These are phyloP conservation scores for Paecilomyces fulvus DNA, from an alignment of 2,329 filamentous ascomycete species.

Conservation along the genomic window DNA sequence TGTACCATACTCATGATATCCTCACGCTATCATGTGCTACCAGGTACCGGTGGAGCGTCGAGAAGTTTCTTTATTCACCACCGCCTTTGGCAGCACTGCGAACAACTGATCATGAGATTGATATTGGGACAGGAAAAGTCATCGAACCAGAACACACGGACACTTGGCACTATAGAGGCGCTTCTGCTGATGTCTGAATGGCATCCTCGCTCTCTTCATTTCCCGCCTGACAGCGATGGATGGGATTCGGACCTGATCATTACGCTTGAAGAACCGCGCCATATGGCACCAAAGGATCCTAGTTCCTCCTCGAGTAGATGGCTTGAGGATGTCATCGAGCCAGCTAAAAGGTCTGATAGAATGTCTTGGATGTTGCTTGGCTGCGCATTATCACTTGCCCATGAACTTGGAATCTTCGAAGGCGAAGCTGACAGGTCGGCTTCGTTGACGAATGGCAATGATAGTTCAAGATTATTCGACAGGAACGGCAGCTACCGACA, in stretches of 20 bases:
- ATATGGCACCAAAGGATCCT: constrained; percentile 16
- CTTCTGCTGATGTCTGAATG: constrained; percentile 46
- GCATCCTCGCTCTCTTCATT: constrained; percentile 45
- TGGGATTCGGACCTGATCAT: constrained; percentile 46
- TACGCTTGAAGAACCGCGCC: not conserved
- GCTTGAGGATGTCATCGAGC: constrained; percentile 45
- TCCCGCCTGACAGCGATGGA: constrained; percentile 44
- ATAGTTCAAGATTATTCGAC: constrained; percentile 3
- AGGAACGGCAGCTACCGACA: constrained; percentile 15
- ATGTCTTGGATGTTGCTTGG: constrained; percentile 53
- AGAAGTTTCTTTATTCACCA: constrained; percentile 44
- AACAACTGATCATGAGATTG: constrained; percentile 43
- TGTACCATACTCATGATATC: constrained; percentile 46
- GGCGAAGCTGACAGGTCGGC: constrained; percentile 10
- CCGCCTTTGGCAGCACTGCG: constrained; percentile 44
- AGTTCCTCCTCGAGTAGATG: constrained; percentile 36
- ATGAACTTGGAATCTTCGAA: constrained; percentile 43
- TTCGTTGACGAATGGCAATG: constrained; percentile 13
- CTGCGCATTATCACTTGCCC: constrained; percentile 42
- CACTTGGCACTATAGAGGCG: constrained; percentile 44
- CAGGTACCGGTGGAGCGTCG: constrained; percentile 31
- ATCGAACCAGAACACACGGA: constrained; percentile 40
- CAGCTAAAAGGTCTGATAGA: constrained; percentile 43
- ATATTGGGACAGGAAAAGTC: constrained; percentile 45
- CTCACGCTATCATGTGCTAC: constrained; percentile 38